Evolutionary conservation across 2,329 filamentous ascomycete species (phyloP), one percentile per base, ranked within the genome.

Genomic region (Fusarium keratoplasticum): DNA sequence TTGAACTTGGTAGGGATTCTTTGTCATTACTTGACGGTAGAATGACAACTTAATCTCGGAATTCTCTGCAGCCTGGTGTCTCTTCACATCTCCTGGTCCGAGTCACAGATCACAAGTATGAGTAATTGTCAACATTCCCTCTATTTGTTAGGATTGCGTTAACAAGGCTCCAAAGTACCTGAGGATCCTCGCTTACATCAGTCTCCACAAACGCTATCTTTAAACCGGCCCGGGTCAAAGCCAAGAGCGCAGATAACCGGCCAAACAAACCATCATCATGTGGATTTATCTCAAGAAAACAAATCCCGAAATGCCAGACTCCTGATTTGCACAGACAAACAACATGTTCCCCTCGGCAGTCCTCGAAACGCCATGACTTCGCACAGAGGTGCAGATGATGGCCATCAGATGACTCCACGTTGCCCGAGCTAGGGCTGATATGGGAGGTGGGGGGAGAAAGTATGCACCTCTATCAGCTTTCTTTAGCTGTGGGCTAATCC

Each of bases 371-470:
- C 10, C 5, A 29, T 50, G 42, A 38, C 60, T 27, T 62, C 9
- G 36, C 42, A 47, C 22, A 47, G 42, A 47, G 29, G 29, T 33
- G 42, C 60, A 62, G 42, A 36, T 52, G 44, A 35, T 29, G 6
- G 3, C 11, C 25, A 31, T 63, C 44, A 63, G 29, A 57, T 57
- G 60, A 62, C 60, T 38, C 27, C 20, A 54, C 29, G 31, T 52
- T 11, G 13, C 35, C 4, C 10, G 18, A 55, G 47, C 61, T 64
- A 64, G 9, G 13, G 57, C 61, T 25, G 47, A 57, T 44, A 10
- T 38, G 50, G 61, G 36, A 64, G 61, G 50, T 42, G 61, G 61
- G 50, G 61, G 29, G 35, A 57, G 60, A 62, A 62, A 52, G 16
- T 22, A 62, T 38, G 60, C 60, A 44, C 27, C n/a, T 61, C 20